These are phyloP conservation scores for Nemophila menziesii DNA, from an alignment of 257 asterid species.

Conservation along the genomic window DNA sequence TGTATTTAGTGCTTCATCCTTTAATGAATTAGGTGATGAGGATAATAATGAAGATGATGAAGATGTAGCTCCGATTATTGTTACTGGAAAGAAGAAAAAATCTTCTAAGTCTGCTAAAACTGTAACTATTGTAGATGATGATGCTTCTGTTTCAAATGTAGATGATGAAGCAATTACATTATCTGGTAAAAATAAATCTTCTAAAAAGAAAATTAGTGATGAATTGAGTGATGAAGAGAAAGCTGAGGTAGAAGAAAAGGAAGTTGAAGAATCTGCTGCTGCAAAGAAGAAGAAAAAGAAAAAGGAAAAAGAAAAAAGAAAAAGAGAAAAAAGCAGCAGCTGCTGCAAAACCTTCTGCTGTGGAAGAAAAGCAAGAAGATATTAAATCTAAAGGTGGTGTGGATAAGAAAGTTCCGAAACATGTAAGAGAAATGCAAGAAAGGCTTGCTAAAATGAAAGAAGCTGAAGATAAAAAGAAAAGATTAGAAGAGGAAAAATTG, in stretches of 20 bases:
- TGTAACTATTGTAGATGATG: constrained; percentile 37
- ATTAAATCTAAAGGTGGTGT: constrained; percentile 31
- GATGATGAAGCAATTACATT: constrained; percentile 31
- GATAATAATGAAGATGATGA: too few species aligned
- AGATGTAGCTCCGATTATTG: too few species aligned
- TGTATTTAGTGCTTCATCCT: too few species aligned
- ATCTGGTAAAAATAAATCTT: too few species aligned
- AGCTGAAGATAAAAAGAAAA: constrained; percentile 65
- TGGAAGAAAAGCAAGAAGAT: constrained; percentile 61
- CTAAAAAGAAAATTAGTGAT: too few species aligned
- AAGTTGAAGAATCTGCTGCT: constrained; percentile 45
- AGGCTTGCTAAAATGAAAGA: constrained; percentile 55
- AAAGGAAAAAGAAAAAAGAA: constrained; percentile 74
- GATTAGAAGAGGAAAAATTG: constrained; percentile 69
- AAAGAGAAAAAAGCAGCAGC: constrained; percentile 51
- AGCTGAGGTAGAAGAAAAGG: constrained; percentile 48
- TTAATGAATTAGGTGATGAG: too few species aligned
- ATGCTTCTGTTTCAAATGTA: constrained; percentile 32
- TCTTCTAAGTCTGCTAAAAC: too few species aligned
- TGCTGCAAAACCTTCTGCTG: constrained; percentile 33
- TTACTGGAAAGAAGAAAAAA: too few species aligned
- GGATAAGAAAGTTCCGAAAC: constrained; percentile 65
- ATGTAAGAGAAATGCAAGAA: constrained; percentile 92
- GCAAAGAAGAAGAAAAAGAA: constrained; percentile 79
- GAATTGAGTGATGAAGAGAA: constrained; percentile 58